Evolutionary conservation across 225 moss, liverwort and hornwort species (phyloP), one percentile per base, ranked within the genome.

Genomic region (Lunularia cruciata): DNA sequence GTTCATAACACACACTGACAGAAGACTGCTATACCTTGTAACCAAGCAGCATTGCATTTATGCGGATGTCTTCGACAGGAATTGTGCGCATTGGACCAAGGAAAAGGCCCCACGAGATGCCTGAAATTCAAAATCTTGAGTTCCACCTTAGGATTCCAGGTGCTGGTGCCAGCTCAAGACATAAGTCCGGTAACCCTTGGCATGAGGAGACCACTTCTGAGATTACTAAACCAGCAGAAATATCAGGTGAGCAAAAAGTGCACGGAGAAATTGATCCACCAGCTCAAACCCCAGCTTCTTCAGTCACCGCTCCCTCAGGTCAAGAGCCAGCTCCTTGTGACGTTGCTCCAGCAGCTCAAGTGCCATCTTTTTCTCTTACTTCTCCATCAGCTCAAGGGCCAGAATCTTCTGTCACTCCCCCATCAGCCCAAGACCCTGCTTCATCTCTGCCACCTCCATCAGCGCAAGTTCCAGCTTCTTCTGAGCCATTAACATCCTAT

Each of bases 21-120:
- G n/a, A n/a, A n/a, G n/a, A n/a, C n/a, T n/a, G n/a, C n/a, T n/a
- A n/a, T n/a, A n/a, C n/a, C n/a, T n/a, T n/a, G n/a, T n/a, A n/a
- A n/a, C n/a, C n/a, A n/a, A n/a, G n/a, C n/a, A n/a, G n/a, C n/a
- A n/a, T n/a, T n/a, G n/a, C n/a, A n/a, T 25, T 0, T 16, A 32
- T n/a, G 13, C 52, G 51, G 37, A 51, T n/a, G 25, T 25, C 9
- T 52, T 47, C 13, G 6, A 33, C 69, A 69, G 69, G 57, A 56
- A 40, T 69, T 56, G 38, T 69, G 27, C 56, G 56, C 26, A 69
- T 69, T 20, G 57, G 28, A 43, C 69, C 55, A 16, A 57, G 69
- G 23, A 49, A n/a, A 38, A 48, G 67, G 25, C 69, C 56, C 56
- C 38, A 18, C 16, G 55, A 69, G 38, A 6, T 69, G 26, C 36